Evolutionary conservation across 805 yeast genomes (phyloP), one percentile per base, ranked within the genome.

Genomic region (Starmera quercuum): DNA sequence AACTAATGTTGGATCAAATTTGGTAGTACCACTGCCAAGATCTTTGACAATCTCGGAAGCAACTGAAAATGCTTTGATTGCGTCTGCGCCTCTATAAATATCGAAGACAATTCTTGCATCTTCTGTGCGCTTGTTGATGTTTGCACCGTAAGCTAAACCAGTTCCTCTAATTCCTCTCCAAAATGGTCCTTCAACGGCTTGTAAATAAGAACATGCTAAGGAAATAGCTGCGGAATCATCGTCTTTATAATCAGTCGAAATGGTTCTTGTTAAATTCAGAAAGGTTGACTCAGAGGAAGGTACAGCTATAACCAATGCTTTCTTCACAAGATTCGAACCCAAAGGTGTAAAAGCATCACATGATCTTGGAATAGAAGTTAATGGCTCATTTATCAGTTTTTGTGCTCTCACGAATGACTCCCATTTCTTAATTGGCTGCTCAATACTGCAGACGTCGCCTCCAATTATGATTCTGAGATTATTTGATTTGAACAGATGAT

Each of bases 81-180:
- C 75, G 55, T 92, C 97, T 1, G 95, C 73, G 11, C 94, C 95
- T 41, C 96, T 71, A 48, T 84, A 83, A 14, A 90, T 69, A 30
- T 66, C 68, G 47, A 79, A 84, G 5, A 68, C 65, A 41, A 90
- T 56, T 34, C 68, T 73, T 4, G 94, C 90, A 26, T 73, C 60
- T 44, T 86, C 95, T 10, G 73, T 51, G 40, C 71, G 68, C 31
- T 74, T 66, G 29, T 66, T 51, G 45, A 85, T 65, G 35, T 63
- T 66, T 2, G 90, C 92, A 25, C 96, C 97, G 55, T 92, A 92
- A 0, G 97, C 97, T 28, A 84, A 63, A 3, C 98, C 98, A 1
- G 87, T 71, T 26, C 98, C 98, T 59, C 98, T 74, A 22, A 92
- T 83, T 36, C 94, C 95, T 48, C 85, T 73, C 97, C 97, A 90